Evolutionary conservation across 1,139 yeast genomes (phyloP).

Genomic region (Candida labiduridarum): DNA sequence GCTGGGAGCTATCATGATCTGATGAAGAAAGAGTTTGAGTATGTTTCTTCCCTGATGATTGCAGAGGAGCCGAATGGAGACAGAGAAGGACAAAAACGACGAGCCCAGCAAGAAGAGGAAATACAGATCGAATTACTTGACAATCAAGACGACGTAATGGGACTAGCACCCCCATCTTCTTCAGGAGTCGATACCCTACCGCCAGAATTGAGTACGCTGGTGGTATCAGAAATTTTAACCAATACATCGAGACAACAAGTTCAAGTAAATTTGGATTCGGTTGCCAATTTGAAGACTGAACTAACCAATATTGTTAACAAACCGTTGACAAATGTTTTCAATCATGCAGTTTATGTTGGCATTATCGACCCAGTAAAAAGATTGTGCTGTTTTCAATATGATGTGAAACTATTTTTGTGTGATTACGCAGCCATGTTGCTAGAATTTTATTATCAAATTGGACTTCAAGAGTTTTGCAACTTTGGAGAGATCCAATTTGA

Average conservation of each 20-base stretch:
- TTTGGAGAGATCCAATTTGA: constrained; percentile 65
- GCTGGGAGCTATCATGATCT: constrained; percentile 7
- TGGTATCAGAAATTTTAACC: constrained; percentile 1
- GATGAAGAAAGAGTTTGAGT: constrained; percentile 11
- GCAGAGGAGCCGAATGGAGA: constrained; percentile 5
- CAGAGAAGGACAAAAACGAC: constrained; percentile 1
- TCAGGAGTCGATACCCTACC: constrained; percentile 12
- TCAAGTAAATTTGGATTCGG: constrained; percentile 58
- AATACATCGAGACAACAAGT: constrained; percentile 18
- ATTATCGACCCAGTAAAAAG: constrained; percentile 72
- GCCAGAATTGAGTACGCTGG: constrained; percentile 4
- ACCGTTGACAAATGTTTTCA: constrained; percentile 65
- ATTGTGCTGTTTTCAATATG: constrained; percentile 80
- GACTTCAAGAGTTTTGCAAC: constrained; percentile 76
- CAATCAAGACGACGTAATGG: neutral
- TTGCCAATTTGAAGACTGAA: constrained; percentile 53
- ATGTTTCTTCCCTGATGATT: constrained; percentile 2
- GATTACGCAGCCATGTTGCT: constrained; percentile 74
- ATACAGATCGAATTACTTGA: constrained; percentile 6
- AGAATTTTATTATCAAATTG: constrained; percentile 81
- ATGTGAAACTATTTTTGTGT: constrained; percentile 71
- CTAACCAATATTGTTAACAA: constrained; percentile 51
- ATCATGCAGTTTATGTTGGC: constrained; percentile 78
- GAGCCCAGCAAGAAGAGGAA: constrained; percentile 6
- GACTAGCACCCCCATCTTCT: neutral